Base-by-base conservation (phyloP, 2,329 filamentous ascomycete species). In the Fusarium sororula region DNA sequence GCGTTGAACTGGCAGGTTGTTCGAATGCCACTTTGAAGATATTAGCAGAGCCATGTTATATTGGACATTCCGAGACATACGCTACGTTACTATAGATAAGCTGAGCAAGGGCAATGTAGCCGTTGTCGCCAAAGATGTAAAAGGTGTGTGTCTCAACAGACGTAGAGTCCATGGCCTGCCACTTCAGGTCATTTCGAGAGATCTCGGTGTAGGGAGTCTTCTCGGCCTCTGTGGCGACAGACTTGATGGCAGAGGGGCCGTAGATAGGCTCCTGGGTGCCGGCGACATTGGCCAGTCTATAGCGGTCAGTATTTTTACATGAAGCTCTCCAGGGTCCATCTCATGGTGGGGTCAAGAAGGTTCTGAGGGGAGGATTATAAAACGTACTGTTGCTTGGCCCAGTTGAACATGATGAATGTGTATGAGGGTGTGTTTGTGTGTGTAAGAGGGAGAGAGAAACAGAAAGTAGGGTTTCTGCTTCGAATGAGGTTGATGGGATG, bases 221-320 rank as follows among this genome's bases (percentile, higher is more conserved):
- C 82, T 92, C 90, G 73, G 93, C 89, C 85, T 98, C 94, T 79
- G 93, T 89, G 74, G 93, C 91, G 75, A 99, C 94, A 28, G 95
- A 92, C 81, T 90, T 92, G 83, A 98, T 94, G 79, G 95, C 96
- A 13, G 91, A 89, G 56, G 96, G 92, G 75, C 96, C 96, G 83
- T 99, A 98, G 84, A 97, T 93, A 81, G 96, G 96, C 88, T 98
- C 95, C 84, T 97, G 93, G 63, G 96, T 98, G 85, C 97, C 95
- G 81, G 95, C 95, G 82, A 98, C 95, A 84, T 95, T 88, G 83
- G 89, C 90, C 84, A 92, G 84, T 83, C 90, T 92, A 78, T 74
- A 76, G 73, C 63, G 64, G 73, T 77, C 65, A 78, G 68, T 73
- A 59, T 72, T 63, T 56, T 54, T 72, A 44, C 64, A 55, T 59